Base-by-base conservation (phyloP, 1,284 basidiomycete genomes). In the Meripilus lineatus region DNA sequence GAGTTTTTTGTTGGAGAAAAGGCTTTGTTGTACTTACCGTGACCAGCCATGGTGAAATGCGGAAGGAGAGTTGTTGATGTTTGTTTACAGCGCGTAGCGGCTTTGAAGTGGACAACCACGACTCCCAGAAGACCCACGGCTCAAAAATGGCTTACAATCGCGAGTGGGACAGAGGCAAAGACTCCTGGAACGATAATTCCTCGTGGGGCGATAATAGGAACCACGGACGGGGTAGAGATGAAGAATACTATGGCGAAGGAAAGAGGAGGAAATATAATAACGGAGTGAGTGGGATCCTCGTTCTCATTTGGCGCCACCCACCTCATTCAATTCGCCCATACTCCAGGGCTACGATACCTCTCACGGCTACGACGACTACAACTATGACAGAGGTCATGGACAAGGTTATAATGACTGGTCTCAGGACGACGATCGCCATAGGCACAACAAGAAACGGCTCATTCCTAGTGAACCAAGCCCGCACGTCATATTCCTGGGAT, bases 401-500 rank as follows among this genome's bases (percentile, higher is more conserved):
- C 57, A 64, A 22, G 70, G 75, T 44, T n/a, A n/a, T n/a, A n/a
- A n/a, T n/a, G n/a, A n/a, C n/a, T 30, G 28, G 73, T 77, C 54
- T 66, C 34, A 75, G 49, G 45, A 56, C n/a, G 73, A 75, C 53
- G 68, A 70, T 50, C 55, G 58, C 47, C 56, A 65, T 53, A 50
- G 64, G 51, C 72, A 72, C 57, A 60, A 58, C 58, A 86, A 86
- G 68, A 87, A 89, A 61, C 81, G 83, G 36, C 71, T 86, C 39
- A 70, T 77, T 44, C 81, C 86, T 22, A 89, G 85, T 53, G 86
- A 90, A 61, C 82, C 87, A 41, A 89, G 84, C 61, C 80, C 84
- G 21, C 88, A 95, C 67, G 84, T 95, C 57, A 93, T 94, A 57
- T 93, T 94, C 64, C 79, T 94, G 43, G 92, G 92, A 39, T 68